Evolutionary conservation across 352 stramenopile species (phyloP).

Genomic region (Pythium biforme): DNA sequence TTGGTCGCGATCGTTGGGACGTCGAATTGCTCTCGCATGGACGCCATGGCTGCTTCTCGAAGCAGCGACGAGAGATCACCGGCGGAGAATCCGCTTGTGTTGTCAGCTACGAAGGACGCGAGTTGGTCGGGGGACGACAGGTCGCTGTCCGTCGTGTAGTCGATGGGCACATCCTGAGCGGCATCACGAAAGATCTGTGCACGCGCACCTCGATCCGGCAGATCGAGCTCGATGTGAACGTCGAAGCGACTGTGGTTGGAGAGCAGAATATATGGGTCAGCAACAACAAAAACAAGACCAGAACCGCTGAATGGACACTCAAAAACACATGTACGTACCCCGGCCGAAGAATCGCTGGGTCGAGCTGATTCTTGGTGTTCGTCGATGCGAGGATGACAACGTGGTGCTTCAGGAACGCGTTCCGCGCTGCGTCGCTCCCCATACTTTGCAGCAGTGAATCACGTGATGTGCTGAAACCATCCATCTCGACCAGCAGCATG

Average conservation of each 20-base stretch:
- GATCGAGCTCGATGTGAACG: constrained; percentile 65
- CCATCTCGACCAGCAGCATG: constrained; percentile 91
- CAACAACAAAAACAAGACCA: no score
- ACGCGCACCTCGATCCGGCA: constrained; percentile 57
- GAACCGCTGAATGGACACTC: background rate
- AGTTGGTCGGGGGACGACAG: constrained; percentile 38
- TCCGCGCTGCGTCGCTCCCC: constrained; percentile 37
- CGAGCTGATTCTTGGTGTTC: constrained; percentile 65
- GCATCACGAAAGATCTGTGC: constrained; percentile 48
- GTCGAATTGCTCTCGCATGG: constrained; percentile 61
- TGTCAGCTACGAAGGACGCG: constrained; percentile 47
- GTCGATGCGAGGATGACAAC: constrained; percentile 86
- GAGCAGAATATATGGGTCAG: no score
- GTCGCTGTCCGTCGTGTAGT: constrained; percentile 39
- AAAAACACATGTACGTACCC: constrained; percentile 44
- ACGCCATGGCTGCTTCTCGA: constrained; percentile 74
- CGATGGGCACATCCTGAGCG: constrained; percentile 49
- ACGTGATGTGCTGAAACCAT: constrained; percentile 71
- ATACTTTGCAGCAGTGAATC: constrained; percentile 36
- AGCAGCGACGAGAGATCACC: constrained; percentile 65
- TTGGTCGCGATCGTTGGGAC: constrained; percentile 39
- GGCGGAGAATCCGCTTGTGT: constrained; percentile 53
- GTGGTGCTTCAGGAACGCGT: constrained; percentile 75
- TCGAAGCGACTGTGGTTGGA: constrained; percentile 81
- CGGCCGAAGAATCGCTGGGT: constrained; percentile 83